These are phyloP conservation scores for Lotus japonicus DNA, from an alignment of 306 rosid genomes.

Conservation along the genomic window DNA sequence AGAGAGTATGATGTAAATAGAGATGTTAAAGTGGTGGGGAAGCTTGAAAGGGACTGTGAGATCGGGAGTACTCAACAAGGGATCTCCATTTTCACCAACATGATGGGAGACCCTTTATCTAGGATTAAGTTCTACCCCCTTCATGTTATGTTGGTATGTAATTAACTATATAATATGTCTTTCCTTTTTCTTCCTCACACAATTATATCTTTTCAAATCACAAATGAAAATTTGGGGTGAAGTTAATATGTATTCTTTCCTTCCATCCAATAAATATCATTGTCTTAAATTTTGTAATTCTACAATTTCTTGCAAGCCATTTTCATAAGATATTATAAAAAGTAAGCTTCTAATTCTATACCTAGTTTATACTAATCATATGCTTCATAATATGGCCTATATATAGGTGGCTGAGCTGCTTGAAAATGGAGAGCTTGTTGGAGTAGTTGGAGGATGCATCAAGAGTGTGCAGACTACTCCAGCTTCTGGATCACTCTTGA, in stretches of 20 bases:
- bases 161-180: neutral
- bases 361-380: neutral
- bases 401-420: constrained; percentile 66
- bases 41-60: constrained; percentile 73
- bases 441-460: constrained; percentile 71
- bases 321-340: too few relatives aligned
- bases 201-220: constrained; percentile 20
- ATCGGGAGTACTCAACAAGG: constrained; percentile 59
- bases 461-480: constrained; percentile 40
- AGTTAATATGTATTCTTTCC: neutral
- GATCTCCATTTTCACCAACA: constrained; percentile 57
- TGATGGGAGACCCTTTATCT: constrained; percentile 62
- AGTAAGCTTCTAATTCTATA: neutral
- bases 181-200: neutral
- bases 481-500: constrained; percentile 38
- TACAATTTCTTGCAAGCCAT: constrained; percentile 6
- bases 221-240: neutral
- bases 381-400: constrained; percentile 14
- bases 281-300: constrained; percentile 3
- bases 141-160: constrained; percentile 66
- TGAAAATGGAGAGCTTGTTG: constrained; percentile 57
- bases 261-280: constrained; percentile 1
- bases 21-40: constrained; percentile 67
- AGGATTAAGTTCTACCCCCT: constrained; percentile 73
- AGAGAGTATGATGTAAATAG: constrained; percentile 63